Conservation (phyloP, 148 eudicot species). For the Fagopyrum esculentum region DNA sequence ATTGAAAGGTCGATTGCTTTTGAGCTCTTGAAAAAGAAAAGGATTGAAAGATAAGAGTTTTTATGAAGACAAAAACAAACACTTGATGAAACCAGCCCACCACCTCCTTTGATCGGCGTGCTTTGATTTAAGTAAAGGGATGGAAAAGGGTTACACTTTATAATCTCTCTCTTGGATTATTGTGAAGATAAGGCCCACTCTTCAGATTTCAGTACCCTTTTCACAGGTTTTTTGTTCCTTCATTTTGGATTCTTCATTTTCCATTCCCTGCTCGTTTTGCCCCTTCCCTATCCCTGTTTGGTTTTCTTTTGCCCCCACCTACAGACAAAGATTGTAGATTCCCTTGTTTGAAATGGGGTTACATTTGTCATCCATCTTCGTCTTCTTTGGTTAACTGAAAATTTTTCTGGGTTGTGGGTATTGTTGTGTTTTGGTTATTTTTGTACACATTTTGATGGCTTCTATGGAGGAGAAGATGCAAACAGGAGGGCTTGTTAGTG, state of each 20-base stretch:
- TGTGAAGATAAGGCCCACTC: conserved; percentile 51
- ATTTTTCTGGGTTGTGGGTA: conserved; percentile 24
- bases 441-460: conserved; percentile 32
- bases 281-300: too few relatives aligned
- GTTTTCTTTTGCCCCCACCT: conserved; percentile 11
- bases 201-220: conserved; percentile 42
- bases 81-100: conserved; percentile 44
- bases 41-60: conserved; percentile 2
- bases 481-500: conserved; percentile 16
- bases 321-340: conserved; percentile 27
- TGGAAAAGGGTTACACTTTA: background rate
- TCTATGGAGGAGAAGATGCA: conserved; percentile 24
- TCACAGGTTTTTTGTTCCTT: conserved; percentile 69
- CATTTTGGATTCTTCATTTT: conserved; percentile 45
- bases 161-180: conserved; percentile 16
- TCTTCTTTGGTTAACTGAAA: background rate
- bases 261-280: conserved; percentile 15
- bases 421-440: background rate
- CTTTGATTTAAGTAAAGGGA: conserved; percentile 25
- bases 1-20: conserved; percentile 81
- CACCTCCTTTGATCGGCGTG: conserved; percentile 80
- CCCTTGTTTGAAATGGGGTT: conserved; percentile 11
- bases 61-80: conserved; percentile 17
- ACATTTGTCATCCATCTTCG: background rate
- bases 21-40: conserved; percentile 12